These are phyloP conservation scores for Pyrrhoderma lamaoense DNA, from an alignment of 1,284 basidiomycete species.

Conservation along the genomic window DNA sequence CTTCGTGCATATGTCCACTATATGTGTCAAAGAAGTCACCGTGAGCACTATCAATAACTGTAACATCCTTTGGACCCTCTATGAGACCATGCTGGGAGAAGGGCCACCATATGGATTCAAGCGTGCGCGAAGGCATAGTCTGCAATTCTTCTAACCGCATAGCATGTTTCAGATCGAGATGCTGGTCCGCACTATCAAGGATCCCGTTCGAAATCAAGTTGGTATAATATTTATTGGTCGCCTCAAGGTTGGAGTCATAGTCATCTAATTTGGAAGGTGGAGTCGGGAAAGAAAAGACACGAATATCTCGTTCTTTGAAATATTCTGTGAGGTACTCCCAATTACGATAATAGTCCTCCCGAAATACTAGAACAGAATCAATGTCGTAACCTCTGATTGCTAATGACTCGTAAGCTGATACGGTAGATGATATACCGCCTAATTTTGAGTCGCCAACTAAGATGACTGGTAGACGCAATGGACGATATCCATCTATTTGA, in stretches of 20 bases:
- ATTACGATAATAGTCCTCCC: conserved; percentile 84
- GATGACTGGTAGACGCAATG: conserved; percentile 81
- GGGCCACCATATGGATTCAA: conserved; percentile 91
- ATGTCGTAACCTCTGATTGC: conserved; percentile 85
- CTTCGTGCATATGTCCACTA: conserved; percentile 26
- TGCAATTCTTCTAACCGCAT: conserved; percentile 61
- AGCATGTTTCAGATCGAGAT: conserved; percentile 61
- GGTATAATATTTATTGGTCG: conserved; percentile 70
- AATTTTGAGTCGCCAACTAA: conserved; percentile 85
- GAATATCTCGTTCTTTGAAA: conserved; percentile 67
- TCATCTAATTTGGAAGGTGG: conserved; percentile 54
- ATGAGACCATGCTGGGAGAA: conserved; percentile 89
- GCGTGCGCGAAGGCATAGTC: conserved; percentile 72
- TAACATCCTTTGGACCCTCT: conserved; percentile 65
- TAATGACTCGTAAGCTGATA: conserved; percentile 90
- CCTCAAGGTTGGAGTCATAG: conserved; percentile 39
- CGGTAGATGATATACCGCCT: conserved; percentile 92
- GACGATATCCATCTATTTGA: conserved; percentile 79
- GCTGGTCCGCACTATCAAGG: conserved; percentile 46
- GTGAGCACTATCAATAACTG: conserved; percentile 87
- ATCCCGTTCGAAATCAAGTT: conserved; percentile 34
- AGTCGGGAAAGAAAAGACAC: conserved; percentile 47
- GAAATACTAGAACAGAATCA: conserved; percentile 82
- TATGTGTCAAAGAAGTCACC: conserved; percentile 81
- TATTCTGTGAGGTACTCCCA: conserved; percentile 76